Base-by-base conservation (phyloP, 768 basidiomycete species). In the Pleurotus sapidus region DNA sequence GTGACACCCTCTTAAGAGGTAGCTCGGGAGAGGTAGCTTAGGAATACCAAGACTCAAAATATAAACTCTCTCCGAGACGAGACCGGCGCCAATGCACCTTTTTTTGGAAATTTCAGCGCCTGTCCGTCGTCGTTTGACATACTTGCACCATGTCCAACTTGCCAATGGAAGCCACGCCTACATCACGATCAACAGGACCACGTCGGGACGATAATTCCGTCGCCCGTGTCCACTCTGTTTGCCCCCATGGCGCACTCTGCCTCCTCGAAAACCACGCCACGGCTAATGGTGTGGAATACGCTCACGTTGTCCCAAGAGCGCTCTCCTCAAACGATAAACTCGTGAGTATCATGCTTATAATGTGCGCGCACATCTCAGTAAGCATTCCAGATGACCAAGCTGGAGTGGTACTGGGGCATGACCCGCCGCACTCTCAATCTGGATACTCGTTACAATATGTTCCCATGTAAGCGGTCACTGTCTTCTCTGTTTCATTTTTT, bases 331-430 rank as follows among this genome's bases (percentile, higher is more conserved):
- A n/a, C 42, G 12, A 43, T 43, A 43, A 43, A 43, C 42, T 43
- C 18, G 42, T 43, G 42, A 43, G 18, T 43, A 43, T 20, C 42
- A n/a, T 43, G n/a, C n/a, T n/a, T n/a, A n/a, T n/a, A n/a, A n/a
- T n/a, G n/a, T n/a, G n/a, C 14, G 15, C 42, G 15, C 18, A 43
- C 18, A 43, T 43, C 42, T 43, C 42, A 43, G 6, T 43, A n/a
- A 6, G 15, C 18, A 43, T 20, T 43, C 18, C n/a, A 62, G 59
- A 57, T 62, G 30, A n/a, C 56, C 42, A 53, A 46, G 37, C 25
- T 65, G 1, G 64, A 65, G 46, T 62, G 58, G 57, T 23, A 30
- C 18, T 64, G 63, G 63, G 56, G 60, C 2, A 53, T 64, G 57
- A 23, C 38, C 12, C 5, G 17, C 3, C 18, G 49, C 6, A 59